These are phyloP conservation scores for Symbiotaphrina buchneri DNA, from an alignment of 495 filamentous ascomycete species.

Conservation along the genomic window DNA sequence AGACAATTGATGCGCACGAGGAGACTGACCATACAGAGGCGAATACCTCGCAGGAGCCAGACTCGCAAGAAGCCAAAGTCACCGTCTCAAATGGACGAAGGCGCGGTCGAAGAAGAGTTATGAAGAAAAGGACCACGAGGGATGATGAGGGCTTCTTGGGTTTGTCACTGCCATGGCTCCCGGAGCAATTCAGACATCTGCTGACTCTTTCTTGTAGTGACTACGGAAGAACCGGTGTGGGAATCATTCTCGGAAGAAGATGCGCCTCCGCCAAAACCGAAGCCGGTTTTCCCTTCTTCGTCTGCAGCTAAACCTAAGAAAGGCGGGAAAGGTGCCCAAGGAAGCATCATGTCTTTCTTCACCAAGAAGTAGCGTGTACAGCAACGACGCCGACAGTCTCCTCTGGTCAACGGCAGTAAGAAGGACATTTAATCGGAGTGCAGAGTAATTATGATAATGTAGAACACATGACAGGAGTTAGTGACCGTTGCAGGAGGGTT, in stretches of 20 bases:
- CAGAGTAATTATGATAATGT: too few relatives aligned
- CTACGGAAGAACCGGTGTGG: slow-evolving; percentile 71
- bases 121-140: slow-evolving; percentile 74
- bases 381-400: too few relatives aligned
- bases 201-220: slow-evolving; percentile 33
- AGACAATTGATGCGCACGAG: slow-evolving; percentile 8
- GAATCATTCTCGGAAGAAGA: slow-evolving; percentile 94
- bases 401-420: too few relatives aligned
- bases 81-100: slow-evolving; percentile 38
- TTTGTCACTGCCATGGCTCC: slow-evolving; percentile 17
- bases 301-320: slow-evolving; percentile 29
- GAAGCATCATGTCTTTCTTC: slow-evolving; percentile 91
- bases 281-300: slow-evolving; percentile 15
- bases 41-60: slow-evolving; percentile 17
- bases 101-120: slow-evolving; percentile 60
- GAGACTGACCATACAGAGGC: slow-evolving; percentile 11
- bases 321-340: slow-evolving; percentile 44
- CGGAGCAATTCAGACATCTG: slow-evolving; percentile 3
- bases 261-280: slow-evolving; percentile 36
- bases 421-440: too few relatives aligned
- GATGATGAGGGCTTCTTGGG: slow-evolving; percentile 90
- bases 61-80: slow-evolving; percentile 17
- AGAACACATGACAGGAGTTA: too few relatives aligned
- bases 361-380: slow-evolving; percentile 51
- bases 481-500: too few relatives aligned